Percentiles rank a stretch among this genome's conserved stretches.
phyloP scores from a whole-genome alignment of 1,139 yeast species.

The Entelexis paramagnoliae region DNA sequence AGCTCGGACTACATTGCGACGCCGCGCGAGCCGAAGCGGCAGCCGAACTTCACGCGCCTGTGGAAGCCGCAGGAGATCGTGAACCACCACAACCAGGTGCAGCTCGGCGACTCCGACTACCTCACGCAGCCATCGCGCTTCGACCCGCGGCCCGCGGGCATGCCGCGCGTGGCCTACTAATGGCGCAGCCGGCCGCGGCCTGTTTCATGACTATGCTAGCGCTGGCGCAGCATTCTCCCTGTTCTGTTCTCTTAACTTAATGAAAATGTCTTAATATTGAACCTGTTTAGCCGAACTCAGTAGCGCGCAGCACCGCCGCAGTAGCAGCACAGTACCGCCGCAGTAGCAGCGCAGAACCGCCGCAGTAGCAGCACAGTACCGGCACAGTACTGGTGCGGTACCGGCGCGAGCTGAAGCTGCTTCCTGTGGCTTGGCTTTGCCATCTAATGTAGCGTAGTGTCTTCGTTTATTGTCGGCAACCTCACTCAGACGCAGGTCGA shows the following conservation, averaged over 20 bases:
- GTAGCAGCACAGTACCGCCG: too few species aligned
- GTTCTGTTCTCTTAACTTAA: background rate
- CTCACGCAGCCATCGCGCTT: slow-evolving; percentile 11
- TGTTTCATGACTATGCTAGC: background rate
- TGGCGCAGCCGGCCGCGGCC: background rate
- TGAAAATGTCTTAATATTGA: background rate
- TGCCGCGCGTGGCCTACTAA: slow-evolving; percentile 9
- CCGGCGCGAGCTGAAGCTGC: too few species aligned
- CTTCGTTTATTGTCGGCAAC: too few species aligned
- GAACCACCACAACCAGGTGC: slow-evolving; percentile 2
- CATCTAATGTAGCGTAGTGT: too few species aligned
- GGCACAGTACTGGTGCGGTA: too few species aligned
- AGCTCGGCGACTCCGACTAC: slow-evolving; percentile 2
- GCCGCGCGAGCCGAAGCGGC: slow-evolving; percentile 15
- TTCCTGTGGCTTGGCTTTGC: too few species aligned
- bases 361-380: too few species aligned
- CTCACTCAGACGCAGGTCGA: too few species aligned
- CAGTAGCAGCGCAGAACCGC: too few species aligned
- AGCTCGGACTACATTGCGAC: slow-evolving; percentile 16
- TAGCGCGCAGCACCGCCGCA: too few species aligned
- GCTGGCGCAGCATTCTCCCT: slow-evolving; percentile 10
- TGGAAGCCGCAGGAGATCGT: slow-evolving; percentile 8
- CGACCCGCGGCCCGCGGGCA: slow-evolving; percentile 12
- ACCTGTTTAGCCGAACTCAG: background rate
- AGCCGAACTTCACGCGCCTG: slow-evolving; percentile 8